Conservation (phyloP, 23 red algal species). For the Gracilaria gracilis region DNA sequence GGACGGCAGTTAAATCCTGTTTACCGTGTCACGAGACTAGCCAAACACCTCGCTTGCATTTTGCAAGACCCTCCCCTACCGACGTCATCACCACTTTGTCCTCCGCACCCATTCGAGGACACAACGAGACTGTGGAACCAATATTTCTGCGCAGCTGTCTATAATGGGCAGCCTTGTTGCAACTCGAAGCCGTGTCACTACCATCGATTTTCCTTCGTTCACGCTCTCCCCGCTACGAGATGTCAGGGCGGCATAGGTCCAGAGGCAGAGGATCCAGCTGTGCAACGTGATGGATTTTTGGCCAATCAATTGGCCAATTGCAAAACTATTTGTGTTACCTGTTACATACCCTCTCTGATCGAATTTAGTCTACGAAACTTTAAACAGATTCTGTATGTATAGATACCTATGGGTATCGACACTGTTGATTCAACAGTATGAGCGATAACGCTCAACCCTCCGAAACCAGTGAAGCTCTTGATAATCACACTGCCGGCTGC, state of each 20-base stretch:
- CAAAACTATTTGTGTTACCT: not conserved
- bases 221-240: conserved; percentile 12
- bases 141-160: conserved; percentile 5
- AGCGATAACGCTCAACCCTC: too few species aligned
- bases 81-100: not conserved
- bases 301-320: not conserved
- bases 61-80: not conserved
- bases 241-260: not conserved
- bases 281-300: not conserved
- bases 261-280: not conserved
- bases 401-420: too few species aligned
- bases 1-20: not conserved
- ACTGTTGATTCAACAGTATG: too few species aligned
- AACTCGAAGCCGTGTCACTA: not conserved
- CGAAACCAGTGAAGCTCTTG: too few species aligned
- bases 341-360: too few species aligned
- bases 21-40: not conserved
- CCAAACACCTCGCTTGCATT: not conserved
- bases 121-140: not conserved
- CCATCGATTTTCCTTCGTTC: not conserved
- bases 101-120: not conserved
- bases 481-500: too few species aligned
- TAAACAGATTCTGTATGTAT: too few species aligned
- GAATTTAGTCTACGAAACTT: too few species aligned
- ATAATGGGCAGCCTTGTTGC: not conserved